These are phyloP conservation scores for Dipteronia sinensis DNA, from an alignment of 345 rosid species.

Conservation along the genomic window DNA sequence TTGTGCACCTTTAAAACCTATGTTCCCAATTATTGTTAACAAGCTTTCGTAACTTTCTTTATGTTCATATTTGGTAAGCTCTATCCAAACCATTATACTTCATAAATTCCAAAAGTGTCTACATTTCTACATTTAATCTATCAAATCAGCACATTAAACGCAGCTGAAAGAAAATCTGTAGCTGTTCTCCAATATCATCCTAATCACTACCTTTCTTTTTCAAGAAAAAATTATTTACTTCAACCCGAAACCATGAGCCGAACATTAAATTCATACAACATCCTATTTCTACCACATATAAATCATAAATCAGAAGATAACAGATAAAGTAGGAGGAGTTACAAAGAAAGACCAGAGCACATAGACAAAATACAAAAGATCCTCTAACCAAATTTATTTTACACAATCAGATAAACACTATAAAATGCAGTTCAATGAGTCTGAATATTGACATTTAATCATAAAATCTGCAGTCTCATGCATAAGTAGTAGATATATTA, in stretches of 20 bases:
- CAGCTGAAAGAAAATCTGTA: neutral
- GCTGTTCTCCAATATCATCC: too few species aligned
- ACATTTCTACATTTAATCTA: neutral
- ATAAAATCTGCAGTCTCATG: neutral
- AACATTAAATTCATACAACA: neutral
- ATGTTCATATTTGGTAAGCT: neutral
- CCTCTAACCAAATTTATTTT: neutral
- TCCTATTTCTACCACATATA: slow-evolving; percentile 4
- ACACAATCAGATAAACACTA: neutral
- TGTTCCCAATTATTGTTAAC: neutral
- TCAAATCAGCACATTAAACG: neutral
- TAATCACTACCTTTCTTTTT: neutral
- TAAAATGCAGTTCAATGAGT: slow-evolving; percentile 13
- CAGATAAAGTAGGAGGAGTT: neutral
- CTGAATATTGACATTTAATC: slow-evolving; percentile 5
- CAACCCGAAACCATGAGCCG: neutral
- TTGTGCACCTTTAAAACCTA: too few species aligned
- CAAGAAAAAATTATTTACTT: too few species aligned
- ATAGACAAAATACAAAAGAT: neutral
- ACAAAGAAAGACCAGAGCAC: slow-evolving; percentile 7
- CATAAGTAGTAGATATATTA: slow-evolving; percentile 12
- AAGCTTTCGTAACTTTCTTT: neutral
- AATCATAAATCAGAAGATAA: neutral
- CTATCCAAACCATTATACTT: neutral
- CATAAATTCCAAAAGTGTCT: neutral